These are phyloP conservation scores for Crucibulum laeve DNA, from an alignment of 768 basidiomycete genomes.

Conservation along the genomic window DNA sequence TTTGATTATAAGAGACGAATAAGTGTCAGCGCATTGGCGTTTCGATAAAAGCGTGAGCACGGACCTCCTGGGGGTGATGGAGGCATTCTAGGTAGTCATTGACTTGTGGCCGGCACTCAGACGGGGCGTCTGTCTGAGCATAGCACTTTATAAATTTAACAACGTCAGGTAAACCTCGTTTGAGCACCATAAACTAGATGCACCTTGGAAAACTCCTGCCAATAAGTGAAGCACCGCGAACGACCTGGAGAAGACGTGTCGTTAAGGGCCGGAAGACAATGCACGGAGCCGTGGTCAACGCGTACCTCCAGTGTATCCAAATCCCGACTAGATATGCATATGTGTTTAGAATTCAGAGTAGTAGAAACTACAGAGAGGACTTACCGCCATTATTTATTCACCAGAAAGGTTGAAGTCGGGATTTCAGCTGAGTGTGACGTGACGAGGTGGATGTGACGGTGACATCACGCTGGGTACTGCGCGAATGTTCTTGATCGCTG, in stretches of 20 bases:
- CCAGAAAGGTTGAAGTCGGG: constrained; percentile 11
- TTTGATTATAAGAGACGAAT: neutral
- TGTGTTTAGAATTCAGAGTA: neutral
- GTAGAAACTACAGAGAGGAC: constrained; percentile 8
- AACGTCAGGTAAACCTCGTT: neutral
- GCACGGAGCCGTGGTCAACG: neutral
- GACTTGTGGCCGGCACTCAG: constrained; percentile 62
- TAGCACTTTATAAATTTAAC: constrained; percentile 61
- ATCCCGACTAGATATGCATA: constrained; percentile 33
- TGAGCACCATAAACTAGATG: constrained; percentile 4
- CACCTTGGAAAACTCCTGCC: constrained; percentile 87
- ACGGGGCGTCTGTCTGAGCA: constrained; percentile 70
- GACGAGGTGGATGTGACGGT: constrained; percentile 5
- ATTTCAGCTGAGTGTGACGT: constrained; percentile 6
- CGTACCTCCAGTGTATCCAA: constrained; percentile 40
- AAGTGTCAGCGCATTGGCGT: neutral
- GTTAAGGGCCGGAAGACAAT: neutral
- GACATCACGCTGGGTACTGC: constrained; percentile 1
- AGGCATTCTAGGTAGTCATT: constrained; percentile 93
- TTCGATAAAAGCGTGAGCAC: constrained; percentile 13
- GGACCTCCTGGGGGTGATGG: constrained; percentile 84
- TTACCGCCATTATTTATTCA: constrained; percentile 31
- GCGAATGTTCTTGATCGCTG: neutral
- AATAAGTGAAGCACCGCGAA: constrained; percentile 84
- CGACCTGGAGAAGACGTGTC: constrained; percentile 44